Evolutionary conservation across 495 filamentous ascomycete genomes (phyloP).

Genomic region (Sordaria brevicollis): DNA sequence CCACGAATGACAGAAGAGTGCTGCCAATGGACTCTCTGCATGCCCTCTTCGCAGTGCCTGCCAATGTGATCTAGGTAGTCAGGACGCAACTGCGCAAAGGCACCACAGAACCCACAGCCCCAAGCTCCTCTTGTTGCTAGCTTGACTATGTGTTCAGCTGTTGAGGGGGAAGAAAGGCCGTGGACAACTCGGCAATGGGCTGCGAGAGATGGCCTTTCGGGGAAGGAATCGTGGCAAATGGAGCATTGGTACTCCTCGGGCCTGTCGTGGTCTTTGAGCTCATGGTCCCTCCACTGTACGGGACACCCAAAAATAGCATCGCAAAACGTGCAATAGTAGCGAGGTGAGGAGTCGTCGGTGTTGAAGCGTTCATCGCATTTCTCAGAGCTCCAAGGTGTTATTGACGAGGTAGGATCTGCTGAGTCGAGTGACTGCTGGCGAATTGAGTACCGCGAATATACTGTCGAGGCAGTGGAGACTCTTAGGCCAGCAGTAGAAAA

Average conservation of each 20-base stretch:
- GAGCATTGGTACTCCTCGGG: conserved; percentile 4
- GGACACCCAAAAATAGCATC: conserved; percentile 8
- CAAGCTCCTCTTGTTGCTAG: conserved; percentile 6
- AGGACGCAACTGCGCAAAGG: neutral
- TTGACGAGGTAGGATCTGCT: conserved; percentile 1
- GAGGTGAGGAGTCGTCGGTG: neutral
- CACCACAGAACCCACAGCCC: conserved; percentile 21
- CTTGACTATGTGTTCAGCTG: neutral
- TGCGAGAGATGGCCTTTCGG: neutral
- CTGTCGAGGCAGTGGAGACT: conserved; percentile 5
- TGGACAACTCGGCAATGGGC: conserved; percentile 7
- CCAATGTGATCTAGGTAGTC: conserved; percentile 16
- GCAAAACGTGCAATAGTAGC: conserved; percentile 19
- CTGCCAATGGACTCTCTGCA: conserved; percentile 11
- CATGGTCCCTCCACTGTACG: conserved; percentile 14
- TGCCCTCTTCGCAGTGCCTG: conserved; percentile 14
- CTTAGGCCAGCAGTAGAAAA: conserved; percentile 6
- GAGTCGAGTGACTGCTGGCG: conserved; percentile 14
- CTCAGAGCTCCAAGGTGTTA: conserved; percentile 6
- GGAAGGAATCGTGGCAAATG: conserved; percentile 5
- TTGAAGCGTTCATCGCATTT: conserved; percentile 4
- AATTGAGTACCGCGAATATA: conserved; percentile 6
- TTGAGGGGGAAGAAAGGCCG: neutral
- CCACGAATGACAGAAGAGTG: conserved; percentile 15
- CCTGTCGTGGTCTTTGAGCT: conserved; percentile 8